Conservation (phyloP, 1,139 yeast genomes). For the Zygoascus hellenicus region DNA sequence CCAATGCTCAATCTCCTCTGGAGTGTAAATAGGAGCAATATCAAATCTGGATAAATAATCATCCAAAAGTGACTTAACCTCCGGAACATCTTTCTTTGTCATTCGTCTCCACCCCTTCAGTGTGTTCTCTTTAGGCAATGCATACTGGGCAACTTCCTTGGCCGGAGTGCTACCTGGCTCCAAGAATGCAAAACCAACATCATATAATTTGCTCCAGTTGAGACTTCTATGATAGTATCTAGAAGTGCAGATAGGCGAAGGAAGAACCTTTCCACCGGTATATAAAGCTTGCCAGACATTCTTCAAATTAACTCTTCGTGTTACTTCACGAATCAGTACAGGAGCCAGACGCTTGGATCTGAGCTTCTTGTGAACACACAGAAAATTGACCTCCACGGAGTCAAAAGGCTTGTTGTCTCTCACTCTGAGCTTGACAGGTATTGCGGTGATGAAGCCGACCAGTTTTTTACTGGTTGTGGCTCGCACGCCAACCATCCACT, state of each 20-base stretch:
- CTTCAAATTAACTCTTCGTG: conserved; percentile 79
- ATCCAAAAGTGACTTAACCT: conserved; percentile 53
- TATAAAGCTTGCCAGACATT: conserved; percentile 95
- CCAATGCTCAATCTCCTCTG: conserved; percentile 80
- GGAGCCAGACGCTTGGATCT: conserved; percentile 95
- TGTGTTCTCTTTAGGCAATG: conserved; percentile 58
- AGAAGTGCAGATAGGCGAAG: conserved; percentile 87
- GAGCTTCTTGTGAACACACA: conserved; percentile 89
- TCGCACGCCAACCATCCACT: conserved; percentile 93
- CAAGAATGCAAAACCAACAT: conserved; percentile 75
- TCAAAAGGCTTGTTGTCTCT: conserved; percentile 49
- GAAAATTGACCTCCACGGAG: conserved; percentile 85
- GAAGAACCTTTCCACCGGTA: conserved; percentile 87
- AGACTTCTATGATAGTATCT: conserved; percentile 92
- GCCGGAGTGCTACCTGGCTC: conserved; percentile 74
- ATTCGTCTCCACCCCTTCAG: conserved; percentile 59
- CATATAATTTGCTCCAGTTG: conserved; percentile 84
- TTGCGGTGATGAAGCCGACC: conserved; percentile 89
- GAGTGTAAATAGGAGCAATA: conserved; percentile 59
- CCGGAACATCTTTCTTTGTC: conserved; percentile 55
- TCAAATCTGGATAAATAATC: conserved; percentile 66
- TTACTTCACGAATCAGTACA: conserved; percentile 84
- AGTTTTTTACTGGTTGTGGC: conserved; percentile 69
- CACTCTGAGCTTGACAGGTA: conserved; percentile 67
- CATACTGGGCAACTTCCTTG: conserved; percentile 74